Conservation (phyloP, 192 early-diverging fungal genomes). For the Linnemannia schmuckeri region DNA sequence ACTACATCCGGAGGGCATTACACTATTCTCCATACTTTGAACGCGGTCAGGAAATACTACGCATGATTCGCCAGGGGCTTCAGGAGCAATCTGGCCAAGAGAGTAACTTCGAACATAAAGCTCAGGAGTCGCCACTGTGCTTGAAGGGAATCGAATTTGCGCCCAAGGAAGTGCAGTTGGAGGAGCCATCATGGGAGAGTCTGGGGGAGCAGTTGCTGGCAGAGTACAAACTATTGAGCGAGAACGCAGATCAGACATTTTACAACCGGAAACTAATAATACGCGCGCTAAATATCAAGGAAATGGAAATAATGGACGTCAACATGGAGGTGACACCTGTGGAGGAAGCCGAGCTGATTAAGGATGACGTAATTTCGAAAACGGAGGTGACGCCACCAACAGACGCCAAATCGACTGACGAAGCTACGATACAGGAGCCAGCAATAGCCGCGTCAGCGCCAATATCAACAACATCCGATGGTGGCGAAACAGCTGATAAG, state of each 20-base stretch:
- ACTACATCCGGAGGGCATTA: slow-evolving; percentile 43
- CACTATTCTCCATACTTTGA: slow-evolving; percentile 44
- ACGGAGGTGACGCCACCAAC: neutral
- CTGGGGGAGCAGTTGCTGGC: slow-evolving; percentile 34
- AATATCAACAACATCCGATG: neutral
- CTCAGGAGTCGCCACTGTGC: neutral
- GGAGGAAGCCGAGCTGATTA: neutral
- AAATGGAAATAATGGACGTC: slow-evolving; percentile 19
- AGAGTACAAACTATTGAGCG: slow-evolving; percentile 28
- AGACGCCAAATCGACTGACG: neutral
- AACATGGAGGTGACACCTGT: slow-evolving; percentile 14
- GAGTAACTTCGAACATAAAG: neutral
- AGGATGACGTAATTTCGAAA: neutral
- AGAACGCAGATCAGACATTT: neutral
- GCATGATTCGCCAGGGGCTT: slow-evolving; percentile 16
- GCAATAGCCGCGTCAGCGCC: neutral
- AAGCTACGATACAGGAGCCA: neutral
- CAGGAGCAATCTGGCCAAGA: neutral
- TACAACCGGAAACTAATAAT: slow-evolving; percentile 30
- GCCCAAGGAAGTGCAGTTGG: slow-evolving; percentile 18
- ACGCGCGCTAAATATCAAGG: neutral
- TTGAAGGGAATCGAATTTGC: neutral
- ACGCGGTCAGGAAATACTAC: slow-evolving; percentile 33
- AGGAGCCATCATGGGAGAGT: slow-evolving; percentile 25
- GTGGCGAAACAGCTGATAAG: slow-evolving; percentile 13